These are phyloP conservation scores for Discostella pseudostelligera DNA, from an alignment of 108 stramenopile species.

Conservation along the genomic window DNA sequence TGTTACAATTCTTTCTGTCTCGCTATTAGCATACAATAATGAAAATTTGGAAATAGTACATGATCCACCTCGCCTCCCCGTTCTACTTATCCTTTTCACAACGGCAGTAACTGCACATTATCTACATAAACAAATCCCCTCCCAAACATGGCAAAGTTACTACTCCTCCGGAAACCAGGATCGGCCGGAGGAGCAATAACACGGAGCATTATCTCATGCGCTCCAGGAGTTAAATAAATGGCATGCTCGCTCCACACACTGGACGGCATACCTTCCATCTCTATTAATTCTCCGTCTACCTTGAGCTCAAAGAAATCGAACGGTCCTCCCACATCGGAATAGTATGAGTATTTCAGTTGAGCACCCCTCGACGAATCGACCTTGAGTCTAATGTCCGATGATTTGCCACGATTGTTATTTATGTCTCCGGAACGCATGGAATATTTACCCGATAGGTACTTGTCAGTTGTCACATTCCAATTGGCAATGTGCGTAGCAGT, in stretches of 20 bases:
- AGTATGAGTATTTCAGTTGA: slow-evolving; percentile 1
- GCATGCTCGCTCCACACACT: neutral
- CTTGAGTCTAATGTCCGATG: slow-evolving; percentile 7
- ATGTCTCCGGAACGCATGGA: slow-evolving; percentile 7
- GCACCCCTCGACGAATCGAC: neutral
- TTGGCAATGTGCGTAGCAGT: slow-evolving; percentile 6
- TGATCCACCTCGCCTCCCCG: no score
- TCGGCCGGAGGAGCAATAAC: neutral
- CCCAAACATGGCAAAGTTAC: neutral
- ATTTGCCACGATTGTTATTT: slow-evolving; percentile 1
- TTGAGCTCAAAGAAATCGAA: slow-evolving; percentile 10
- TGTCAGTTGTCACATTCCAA: slow-evolving; percentile 4
- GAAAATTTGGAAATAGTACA: no score
- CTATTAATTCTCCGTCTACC: slow-evolving; percentile 1
- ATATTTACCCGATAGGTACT: slow-evolving; percentile 8
- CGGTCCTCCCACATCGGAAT: neutral
- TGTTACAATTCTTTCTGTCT: no score
- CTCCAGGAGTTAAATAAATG: neutral
- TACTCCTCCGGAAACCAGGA: neutral
- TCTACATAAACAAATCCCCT: slow-evolving; percentile 11
- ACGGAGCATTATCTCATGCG: neutral
- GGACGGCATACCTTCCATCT: neutral
- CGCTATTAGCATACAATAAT: no score
- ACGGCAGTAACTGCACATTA: slow-evolving; percentile 10
- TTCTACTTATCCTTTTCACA: neutral